Conservation (phyloP, 208 protist species). For the Acanthamoeba sp. region DNA sequence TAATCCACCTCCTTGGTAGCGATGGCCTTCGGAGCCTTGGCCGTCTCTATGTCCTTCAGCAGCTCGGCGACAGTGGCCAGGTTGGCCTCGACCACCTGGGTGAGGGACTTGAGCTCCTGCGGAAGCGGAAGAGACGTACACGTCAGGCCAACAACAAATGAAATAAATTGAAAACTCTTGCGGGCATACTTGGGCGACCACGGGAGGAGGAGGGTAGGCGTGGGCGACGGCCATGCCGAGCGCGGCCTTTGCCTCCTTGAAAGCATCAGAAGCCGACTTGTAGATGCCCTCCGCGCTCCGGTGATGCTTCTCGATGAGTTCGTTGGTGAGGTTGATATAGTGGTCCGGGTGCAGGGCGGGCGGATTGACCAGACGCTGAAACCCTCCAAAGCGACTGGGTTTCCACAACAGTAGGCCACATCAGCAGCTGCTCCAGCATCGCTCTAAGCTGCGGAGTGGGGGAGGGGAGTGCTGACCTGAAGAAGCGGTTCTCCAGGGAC, state of each 20-base stretch:
- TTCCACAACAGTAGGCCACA: neutral
- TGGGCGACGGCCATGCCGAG: neutral
- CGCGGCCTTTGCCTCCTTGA: conserved; percentile 50
- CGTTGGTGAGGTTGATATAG: conserved; percentile 37
- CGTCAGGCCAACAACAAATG: neutral
- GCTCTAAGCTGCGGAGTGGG: no score
- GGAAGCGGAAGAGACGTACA: neutral
- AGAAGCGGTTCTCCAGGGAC: conserved; percentile 50
- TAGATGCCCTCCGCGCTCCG: neutral
- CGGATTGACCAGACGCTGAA: conserved; percentile 24
- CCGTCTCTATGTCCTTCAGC: neutral
- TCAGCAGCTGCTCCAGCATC: neutral
- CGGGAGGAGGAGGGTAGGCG: neutral
- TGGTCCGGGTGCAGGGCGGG: conserved; percentile 32
- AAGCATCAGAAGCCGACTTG: neutral
- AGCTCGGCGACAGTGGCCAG: neutral
- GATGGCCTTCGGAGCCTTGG: neutral
- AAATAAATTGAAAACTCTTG: no score
- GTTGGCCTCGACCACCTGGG: neutral
- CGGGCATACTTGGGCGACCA: neutral
- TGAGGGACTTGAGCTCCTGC: neutral
- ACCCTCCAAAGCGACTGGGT: neutral
- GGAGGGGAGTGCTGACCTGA: neutral
- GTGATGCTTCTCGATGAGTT: neutral
- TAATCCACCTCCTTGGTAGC: neutral